Percentiles rank a stretch among this genome's conserved stretches.
These are phyloP conservation scores for Didymella lethalis DNA, from an alignment of 2,329 filamentous ascomycete genomes.

Conservation along the genomic window DNA sequence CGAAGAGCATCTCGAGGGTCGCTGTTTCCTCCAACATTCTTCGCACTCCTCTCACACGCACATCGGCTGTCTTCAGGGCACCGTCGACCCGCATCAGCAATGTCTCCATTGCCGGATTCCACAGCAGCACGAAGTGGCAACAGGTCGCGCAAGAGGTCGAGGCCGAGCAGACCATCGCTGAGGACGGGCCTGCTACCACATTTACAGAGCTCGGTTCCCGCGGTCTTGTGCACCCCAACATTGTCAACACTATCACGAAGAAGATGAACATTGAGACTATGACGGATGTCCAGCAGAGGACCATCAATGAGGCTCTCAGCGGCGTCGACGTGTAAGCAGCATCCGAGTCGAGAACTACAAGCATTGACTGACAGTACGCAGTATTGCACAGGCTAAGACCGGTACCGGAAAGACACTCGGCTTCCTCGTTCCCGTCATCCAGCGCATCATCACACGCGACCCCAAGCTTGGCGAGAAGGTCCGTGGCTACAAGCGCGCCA, in stretches of 20 bases:
- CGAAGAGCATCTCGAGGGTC: constrained; percentile 40
- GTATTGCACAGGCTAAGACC: constrained; percentile 90
- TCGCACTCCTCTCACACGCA: constrained; percentile 32
- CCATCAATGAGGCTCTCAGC: constrained; percentile 79
- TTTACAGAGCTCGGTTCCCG: constrained; percentile 56
- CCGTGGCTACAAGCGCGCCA: constrained; percentile 52
- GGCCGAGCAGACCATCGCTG: constrained; percentile 25
- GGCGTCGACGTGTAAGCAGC: constrained; percentile 77
- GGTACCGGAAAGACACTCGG: constrained; percentile 97
- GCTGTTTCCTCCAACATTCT: constrained; percentile 38
- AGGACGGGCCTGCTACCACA: constrained; percentile 48
- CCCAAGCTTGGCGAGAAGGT: constrained; percentile 64
- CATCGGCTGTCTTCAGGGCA: constrained; percentile 31
- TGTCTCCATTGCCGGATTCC: constrained; percentile 44
- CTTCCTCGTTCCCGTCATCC: constrained; percentile 85
- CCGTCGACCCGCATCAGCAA: constrained; percentile 31
- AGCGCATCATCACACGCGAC: constrained; percentile 74
- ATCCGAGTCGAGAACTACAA: not conserved
- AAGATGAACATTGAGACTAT: constrained; percentile 82
- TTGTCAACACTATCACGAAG: constrained; percentile 73
- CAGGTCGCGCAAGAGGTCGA: constrained; percentile 42
- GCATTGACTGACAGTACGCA: constrained; percentile 29
- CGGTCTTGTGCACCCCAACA: constrained; percentile 65
- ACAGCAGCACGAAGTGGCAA: constrained; percentile 51
- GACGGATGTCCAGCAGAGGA: constrained; percentile 90